Evolutionary conservation across 257 asterid genomes (phyloP).

Genomic region (Scutellaria minor): DNA sequence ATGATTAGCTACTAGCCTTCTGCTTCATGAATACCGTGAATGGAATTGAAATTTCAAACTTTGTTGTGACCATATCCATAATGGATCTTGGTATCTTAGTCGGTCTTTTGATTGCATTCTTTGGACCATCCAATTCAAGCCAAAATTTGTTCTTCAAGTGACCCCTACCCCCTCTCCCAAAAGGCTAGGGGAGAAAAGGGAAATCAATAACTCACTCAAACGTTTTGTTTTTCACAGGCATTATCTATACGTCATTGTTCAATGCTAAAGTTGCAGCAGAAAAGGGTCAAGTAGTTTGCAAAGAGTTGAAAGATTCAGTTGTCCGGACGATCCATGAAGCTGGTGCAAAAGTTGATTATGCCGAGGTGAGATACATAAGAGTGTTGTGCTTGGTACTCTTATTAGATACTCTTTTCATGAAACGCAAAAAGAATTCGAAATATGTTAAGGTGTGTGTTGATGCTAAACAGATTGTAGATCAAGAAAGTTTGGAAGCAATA

Average conservation of each 20-base stretch:
- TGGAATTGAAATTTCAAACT: neutral
- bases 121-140: slow-evolving; percentile 9
- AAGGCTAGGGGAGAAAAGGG: neutral
- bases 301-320: slow-evolving; percentile 58
- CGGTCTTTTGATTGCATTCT: neutral
- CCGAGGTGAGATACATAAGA: slow-evolving; percentile 59
- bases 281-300: slow-evolving; percentile 58
- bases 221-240: slow-evolving; percentile 53
- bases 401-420: too few relatives aligned
- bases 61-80: neutral
- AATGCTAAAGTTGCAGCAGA: slow-evolving; percentile 65
- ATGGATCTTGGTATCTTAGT: neutral
- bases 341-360: slow-evolving; percentile 88
- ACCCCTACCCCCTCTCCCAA: neutral
- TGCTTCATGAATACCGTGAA: neutral
- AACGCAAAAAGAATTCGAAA: neutral
- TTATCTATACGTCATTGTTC: slow-evolving; percentile 66
- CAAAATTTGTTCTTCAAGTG: neutral
- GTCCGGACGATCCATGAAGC: slow-evolving; percentile 54
- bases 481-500: slow-evolving; percentile 59
- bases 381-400: neutral
- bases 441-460: neutral
- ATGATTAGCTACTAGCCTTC: neutral
- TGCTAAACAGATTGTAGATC: slow-evolving; percentile 76
- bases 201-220: neutral